Conservation (phyloP, 495 filamentous ascomycete genomes). For the Hypoxylon crocopeplum region DNA sequence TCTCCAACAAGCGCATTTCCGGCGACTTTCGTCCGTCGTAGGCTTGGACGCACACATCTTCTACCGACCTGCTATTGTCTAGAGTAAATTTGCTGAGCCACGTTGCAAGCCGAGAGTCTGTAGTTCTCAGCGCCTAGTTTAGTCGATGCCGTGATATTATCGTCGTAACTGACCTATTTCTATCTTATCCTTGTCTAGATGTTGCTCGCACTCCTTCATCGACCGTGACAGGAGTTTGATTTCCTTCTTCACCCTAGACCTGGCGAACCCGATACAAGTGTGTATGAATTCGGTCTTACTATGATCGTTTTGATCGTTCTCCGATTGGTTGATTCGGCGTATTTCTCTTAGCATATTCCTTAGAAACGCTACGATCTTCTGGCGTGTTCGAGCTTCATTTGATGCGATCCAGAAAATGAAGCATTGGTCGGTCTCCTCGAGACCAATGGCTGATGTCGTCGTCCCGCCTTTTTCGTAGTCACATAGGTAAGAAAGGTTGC, state of each 20-base stretch:
- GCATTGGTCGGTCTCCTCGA: conserved; percentile 36
- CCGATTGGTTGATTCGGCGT: not conserved
- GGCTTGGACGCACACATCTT: conserved; percentile 12
- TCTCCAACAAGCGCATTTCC: conserved; percentile 4
- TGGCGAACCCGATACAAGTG: conserved; percentile 12
- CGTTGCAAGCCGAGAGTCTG: conserved; percentile 9
- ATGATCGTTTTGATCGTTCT: not conserved
- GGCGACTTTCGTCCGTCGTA: conserved; percentile 14
- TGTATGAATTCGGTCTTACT: not conserved
- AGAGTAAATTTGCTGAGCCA: conserved; percentile 15
- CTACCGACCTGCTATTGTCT: not conserved
- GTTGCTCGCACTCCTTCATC: not conserved
- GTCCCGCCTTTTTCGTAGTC: conserved; percentile 45
- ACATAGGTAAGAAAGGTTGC: conserved; percentile 45
- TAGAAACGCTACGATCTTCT: conserved; percentile 29
- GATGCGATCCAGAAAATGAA: conserved; percentile 44
- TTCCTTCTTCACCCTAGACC: conserved; percentile 24
- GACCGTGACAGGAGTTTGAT: not conserved
- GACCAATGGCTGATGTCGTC: conserved; percentile 41
- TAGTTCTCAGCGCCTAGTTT: not conserved
- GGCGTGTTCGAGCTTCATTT: conserved; percentile 16
- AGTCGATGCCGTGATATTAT: too few relatives aligned
- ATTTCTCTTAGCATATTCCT: not conserved
- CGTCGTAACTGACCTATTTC: not conserved
- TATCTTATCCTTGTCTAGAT: not conserved